Conservation (phyloP, 768 basidiomycete genomes). For the Tylopilus sp. region DNA sequence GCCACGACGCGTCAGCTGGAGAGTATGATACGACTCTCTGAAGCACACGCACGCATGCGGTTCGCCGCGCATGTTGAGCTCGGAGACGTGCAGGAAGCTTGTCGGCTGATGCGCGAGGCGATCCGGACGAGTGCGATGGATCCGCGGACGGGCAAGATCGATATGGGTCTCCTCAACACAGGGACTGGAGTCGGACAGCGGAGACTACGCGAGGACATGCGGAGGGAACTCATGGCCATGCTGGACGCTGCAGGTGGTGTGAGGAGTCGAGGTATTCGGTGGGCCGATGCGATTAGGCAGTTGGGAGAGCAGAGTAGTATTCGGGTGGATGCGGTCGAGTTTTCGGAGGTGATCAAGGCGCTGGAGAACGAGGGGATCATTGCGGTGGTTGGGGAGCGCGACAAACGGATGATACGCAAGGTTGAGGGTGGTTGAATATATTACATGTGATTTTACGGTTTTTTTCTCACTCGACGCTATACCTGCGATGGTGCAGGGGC, state of each 20-base stretch:
- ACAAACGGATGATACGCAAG: constrained; percentile 73
- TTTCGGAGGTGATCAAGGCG: constrained; percentile 70
- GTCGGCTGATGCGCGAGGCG: constrained; percentile 93
- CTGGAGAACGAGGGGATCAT: constrained; percentile 85
- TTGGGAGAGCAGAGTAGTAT: constrained; percentile 84
- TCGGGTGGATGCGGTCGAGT: constrained; percentile 75
- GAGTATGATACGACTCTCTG: constrained; percentile 92
- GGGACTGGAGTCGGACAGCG: constrained; percentile 88
- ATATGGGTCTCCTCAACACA: constrained; percentile 92
- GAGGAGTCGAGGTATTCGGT: constrained; percentile 62
- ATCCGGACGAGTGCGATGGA: constrained; percentile 95
- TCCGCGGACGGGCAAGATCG: constrained; percentile 94
- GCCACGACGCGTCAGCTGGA: constrained; percentile 98
- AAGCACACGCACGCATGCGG: constrained; percentile 96
- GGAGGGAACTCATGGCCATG: constrained; percentile 69
- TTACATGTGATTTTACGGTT: not conserved
- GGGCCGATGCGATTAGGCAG: constrained; percentile 76
- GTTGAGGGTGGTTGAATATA: constrained; percentile 44
- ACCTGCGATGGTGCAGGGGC: not conserved
- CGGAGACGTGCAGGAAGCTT: constrained; percentile 85
- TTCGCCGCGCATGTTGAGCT: constrained; percentile 85
- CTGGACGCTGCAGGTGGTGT: constrained; percentile 50
- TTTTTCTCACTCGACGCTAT: not conserved
- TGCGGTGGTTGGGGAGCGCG: constrained; percentile 84
- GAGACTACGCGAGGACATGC: constrained; percentile 85